Evolutionary conservation across 768 basidiomycete species (phyloP).

Genomic region (Leccinellum albellum): DNA sequence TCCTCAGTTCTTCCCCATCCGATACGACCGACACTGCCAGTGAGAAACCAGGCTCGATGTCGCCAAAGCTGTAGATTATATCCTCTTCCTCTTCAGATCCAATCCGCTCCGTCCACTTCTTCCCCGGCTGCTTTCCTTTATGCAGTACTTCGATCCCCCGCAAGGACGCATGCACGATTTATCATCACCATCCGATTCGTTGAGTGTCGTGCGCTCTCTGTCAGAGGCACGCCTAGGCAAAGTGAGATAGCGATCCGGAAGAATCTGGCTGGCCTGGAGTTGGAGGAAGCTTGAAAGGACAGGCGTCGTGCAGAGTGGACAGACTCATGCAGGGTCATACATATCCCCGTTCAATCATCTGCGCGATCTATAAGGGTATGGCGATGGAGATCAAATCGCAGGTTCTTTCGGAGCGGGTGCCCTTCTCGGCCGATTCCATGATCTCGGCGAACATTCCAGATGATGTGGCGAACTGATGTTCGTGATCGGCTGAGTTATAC

Average conservation of each 20-base stretch:
- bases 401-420: too few species aligned
- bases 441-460: too few species aligned
- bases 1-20: too few species aligned
- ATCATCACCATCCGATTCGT: conserved; percentile 54
- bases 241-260: conserved; percentile 78
- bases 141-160: conserved; percentile 89
- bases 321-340: too few species aligned
- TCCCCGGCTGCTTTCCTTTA: conserved; percentile 76
- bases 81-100: conserved; percentile 77
- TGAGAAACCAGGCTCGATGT: conserved; percentile 80
- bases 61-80: conserved; percentile 86
- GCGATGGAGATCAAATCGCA: too few species aligned
- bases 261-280: conserved; percentile 72
- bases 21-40: conserved; percentile 67
- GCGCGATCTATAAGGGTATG: too few species aligned
- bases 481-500: too few species aligned
- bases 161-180: conserved; percentile 77
- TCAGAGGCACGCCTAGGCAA: conserved; percentile 82
- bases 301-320: too few species aligned
- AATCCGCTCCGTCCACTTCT: conserved; percentile 38
- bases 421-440: too few species aligned
- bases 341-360: too few species aligned
- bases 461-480: too few species aligned
- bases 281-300: too few species aligned
- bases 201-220: conserved; percentile 71